Evolutionary conservation across 1,284 basidiomycete genomes (phyloP).

Genomic region (Cutaneotrichosporon cyanovorans): DNA sequence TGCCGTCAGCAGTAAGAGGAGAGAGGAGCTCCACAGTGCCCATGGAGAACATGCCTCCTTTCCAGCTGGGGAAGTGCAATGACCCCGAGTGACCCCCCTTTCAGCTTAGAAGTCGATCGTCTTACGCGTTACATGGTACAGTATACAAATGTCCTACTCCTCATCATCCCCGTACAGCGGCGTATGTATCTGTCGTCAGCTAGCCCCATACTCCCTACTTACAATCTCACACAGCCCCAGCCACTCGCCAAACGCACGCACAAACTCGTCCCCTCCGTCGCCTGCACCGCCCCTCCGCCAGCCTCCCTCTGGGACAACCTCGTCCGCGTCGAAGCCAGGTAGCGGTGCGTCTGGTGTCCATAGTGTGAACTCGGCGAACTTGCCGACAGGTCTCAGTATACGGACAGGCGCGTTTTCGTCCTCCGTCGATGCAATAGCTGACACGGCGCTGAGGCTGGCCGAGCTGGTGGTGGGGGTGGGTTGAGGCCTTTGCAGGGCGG

Average conservation of each 20-base stretch:
- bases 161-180: constrained; percentile 12
- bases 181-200: constrained; percentile 13
- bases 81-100: too few species aligned
- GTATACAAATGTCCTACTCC: not conserved
- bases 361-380: constrained; percentile 29
- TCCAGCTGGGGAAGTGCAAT: too few species aligned
- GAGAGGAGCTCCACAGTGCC: too few species aligned
- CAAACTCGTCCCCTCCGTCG: constrained; percentile 42
- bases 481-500: too few species aligned
- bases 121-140: too few species aligned
- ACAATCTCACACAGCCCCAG: constrained; percentile 36
- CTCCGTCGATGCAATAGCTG: not conserved
- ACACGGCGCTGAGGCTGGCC: not conserved
- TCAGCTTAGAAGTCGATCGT: too few species aligned
- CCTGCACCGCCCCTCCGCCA: constrained; percentile 38
- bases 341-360: constrained; percentile 39
- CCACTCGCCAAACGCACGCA: constrained; percentile 40
- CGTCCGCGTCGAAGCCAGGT: constrained; percentile 24
- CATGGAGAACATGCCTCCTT: too few species aligned
- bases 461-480: too few species aligned
- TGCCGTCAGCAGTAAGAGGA: too few species aligned
- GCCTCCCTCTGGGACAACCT: constrained; percentile 19
- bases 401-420: constrained; percentile 4
- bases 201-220: constrained; percentile 8
- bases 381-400: constrained; percentile 22